Percentiles rank a stretch among this genome's conserved stretches.
Evolutionary conservation across 2,329 filamentous ascomycete species (phyloP).

Genomic region (Fusarium sp.): DNA sequence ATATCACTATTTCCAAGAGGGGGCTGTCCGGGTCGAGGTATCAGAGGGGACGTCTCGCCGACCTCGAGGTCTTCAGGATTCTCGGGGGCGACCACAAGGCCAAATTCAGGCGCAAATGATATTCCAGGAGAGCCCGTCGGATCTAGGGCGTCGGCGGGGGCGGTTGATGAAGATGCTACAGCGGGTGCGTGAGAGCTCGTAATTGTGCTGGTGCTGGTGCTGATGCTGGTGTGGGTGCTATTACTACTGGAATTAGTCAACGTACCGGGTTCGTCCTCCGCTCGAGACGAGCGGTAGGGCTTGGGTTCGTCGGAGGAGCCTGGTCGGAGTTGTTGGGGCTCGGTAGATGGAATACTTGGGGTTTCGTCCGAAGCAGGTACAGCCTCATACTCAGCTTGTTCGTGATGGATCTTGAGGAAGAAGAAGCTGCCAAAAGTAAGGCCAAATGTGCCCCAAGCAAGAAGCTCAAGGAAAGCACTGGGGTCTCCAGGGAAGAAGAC

Average conservation of each 20-base stretch:
- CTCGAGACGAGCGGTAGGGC: constrained; percentile 49
- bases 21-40: constrained; percentile 68
- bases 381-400: constrained; percentile 64
- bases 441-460: constrained; percentile 80
- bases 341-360: constrained; percentile 15
- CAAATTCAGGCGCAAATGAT: constrained; percentile 43
- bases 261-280: constrained; percentile 72
- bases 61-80: constrained; percentile 53
- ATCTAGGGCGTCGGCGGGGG: constrained; percentile 26
- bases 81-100: constrained; percentile 39
- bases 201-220: constrained; percentile 38
- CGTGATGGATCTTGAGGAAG: constrained; percentile 80
- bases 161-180: constrained; percentile 28
- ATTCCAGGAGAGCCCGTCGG: constrained; percentile 35
- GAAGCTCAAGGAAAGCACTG: constrained; percentile 79
- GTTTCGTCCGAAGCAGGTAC: constrained; percentile 53
- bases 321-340: constrained; percentile 52
- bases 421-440: constrained; percentile 83
- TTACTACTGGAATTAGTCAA: constrained; percentile 49
- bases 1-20: constrained; percentile 68
- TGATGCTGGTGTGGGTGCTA: constrained; percentile 46
- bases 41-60: constrained; percentile 83
- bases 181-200: constrained; percentile 32
- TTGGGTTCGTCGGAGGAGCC: constrained; percentile 56
- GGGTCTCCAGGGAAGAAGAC: constrained; percentile 86